Conservation (phyloP, 139 green algal genomes). For the Chlorella sp. region DNA sequence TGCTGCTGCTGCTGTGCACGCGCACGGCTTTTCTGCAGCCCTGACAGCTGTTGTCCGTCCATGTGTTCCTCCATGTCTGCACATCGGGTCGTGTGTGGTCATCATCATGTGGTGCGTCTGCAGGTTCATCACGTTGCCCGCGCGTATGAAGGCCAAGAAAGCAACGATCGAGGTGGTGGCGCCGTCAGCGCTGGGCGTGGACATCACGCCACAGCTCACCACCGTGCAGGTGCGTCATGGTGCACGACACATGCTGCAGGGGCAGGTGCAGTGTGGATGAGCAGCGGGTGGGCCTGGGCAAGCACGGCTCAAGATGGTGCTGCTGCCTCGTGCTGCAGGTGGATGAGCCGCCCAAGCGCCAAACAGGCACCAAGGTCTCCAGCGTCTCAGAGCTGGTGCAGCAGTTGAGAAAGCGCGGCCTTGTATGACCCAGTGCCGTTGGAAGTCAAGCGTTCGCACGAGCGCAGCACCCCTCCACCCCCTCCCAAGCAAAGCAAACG, state of each 20-base stretch:
- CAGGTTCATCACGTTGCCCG: slow-evolving; percentile 87
- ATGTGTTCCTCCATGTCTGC: neutral
- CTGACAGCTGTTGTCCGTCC: neutral
- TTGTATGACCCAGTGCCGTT: too few relatives aligned
- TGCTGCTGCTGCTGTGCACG: too few relatives aligned
- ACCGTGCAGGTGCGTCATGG: slow-evolving; percentile 18
- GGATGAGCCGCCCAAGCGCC: slow-evolving; percentile 56
- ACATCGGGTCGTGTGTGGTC: neutral
- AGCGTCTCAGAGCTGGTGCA: slow-evolving; percentile 74
- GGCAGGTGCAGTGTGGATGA: too few relatives aligned
- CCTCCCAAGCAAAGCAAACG: too few relatives aligned
- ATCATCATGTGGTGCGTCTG: neutral
- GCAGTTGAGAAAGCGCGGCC: slow-evolving; percentile 63
- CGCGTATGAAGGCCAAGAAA: slow-evolving; percentile 94
- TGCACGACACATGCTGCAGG: too few relatives aligned
- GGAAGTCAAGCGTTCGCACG: too few relatives aligned
- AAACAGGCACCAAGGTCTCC: slow-evolving; percentile 47
- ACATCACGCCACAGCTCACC: slow-evolving; percentile 9
- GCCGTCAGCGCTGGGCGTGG: slow-evolving; percentile 31
- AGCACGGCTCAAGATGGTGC: neutral
- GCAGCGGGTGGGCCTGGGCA: neutral
- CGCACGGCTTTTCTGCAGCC: neutral
- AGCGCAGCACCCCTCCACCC: too few relatives aligned
- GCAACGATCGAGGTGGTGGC: slow-evolving; percentile 66
- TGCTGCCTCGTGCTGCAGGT: slow-evolving; percentile 21